Conservation (phyloP, 2,329 filamentous ascomycete species). For the Botrytis fabae region DNA sequence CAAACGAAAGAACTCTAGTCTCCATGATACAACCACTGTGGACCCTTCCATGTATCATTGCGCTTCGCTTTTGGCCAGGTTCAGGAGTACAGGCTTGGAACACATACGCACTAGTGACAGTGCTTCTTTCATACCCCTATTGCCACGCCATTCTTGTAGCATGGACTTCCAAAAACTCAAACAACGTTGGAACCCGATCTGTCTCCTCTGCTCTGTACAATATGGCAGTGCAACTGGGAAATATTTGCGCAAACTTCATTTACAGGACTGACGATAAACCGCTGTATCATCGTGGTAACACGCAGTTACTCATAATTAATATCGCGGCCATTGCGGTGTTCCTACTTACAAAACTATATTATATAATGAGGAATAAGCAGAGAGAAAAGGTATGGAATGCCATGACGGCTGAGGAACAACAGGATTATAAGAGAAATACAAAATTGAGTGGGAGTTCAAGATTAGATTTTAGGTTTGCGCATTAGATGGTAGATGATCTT, state of each 20-base stretch:
- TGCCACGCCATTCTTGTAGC: constrained; percentile 40
- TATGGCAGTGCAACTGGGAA: constrained; percentile 46
- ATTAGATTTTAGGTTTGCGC: constrained; percentile 44
- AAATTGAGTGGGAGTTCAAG: constrained; percentile 44
- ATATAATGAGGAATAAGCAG: constrained; percentile 47
- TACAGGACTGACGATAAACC: constrained; percentile 54
- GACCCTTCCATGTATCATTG: constrained; percentile 45
- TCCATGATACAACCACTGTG: constrained; percentile 44
- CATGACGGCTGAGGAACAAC: constrained; percentile 47
- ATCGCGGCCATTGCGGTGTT: constrained; percentile 51
- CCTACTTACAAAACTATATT: constrained; percentile 51
- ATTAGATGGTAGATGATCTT: constrained; percentile 31
- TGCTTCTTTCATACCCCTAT: constrained; percentile 36
- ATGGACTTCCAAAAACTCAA: constrained; percentile 58
- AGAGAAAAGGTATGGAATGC: constrained; percentile 47
- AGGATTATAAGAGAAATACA: constrained; percentile 42
- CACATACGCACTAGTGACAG: constrained; percentile 42
- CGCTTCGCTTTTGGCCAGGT: constrained; percentile 40
- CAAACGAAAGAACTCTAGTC: constrained; percentile 44
- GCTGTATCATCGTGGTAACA: constrained; percentile 59
- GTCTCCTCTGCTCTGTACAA: constrained; percentile 66
- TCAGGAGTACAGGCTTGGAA: constrained; percentile 39
- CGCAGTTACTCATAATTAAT: constrained; percentile 53
- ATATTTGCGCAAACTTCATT: constrained; percentile 46
- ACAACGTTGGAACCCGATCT: constrained; percentile 61